Percentiles rank a stretch among this genome's conserved stretches.
Conservation (phyloP, 2,329 filamentous ascomycete genomes). For the Ascochyta lentis region DNA sequence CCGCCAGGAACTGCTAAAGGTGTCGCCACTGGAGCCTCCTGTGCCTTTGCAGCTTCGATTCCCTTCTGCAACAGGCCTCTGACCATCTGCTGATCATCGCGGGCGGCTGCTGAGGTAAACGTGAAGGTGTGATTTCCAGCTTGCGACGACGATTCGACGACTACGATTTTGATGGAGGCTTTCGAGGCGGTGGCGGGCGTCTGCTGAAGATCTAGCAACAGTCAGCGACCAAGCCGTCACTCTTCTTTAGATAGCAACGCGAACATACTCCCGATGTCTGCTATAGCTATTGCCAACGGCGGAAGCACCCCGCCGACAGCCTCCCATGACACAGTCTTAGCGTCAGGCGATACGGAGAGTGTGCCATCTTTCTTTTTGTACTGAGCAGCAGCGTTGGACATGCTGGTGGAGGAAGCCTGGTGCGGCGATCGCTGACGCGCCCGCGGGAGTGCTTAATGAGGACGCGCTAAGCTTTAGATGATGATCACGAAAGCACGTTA, state of each 20-base stretch:
- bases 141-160: slow-evolving; percentile 67
- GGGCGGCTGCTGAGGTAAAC: slow-evolving; percentile 82
- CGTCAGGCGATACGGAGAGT: slow-evolving; percentile 76
- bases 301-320: slow-evolving; percentile 69
- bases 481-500: not conserved
- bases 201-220: slow-evolving; percentile 80
- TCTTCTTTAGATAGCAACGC: slow-evolving; percentile 6
- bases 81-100: slow-evolving; percentile 82
- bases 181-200: slow-evolving; percentile 87
- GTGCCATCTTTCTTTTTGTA: slow-evolving; percentile 98
- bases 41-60: slow-evolving; percentile 72
- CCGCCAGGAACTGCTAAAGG: slow-evolving; percentile 30
- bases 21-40: slow-evolving; percentile 44
- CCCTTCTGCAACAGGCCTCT: slow-evolving; percentile 81
- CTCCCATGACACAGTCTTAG: slow-evolving; percentile 80
- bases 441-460: slow-evolving; percentile 16
- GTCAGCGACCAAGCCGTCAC: not conserved
- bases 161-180: slow-evolving; percentile 93
- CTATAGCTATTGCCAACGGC: slow-evolving; percentile 71
- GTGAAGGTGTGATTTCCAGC: slow-evolving; percentile 81
- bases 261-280: slow-evolving; percentile 79
- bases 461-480: slow-evolving; percentile 10
- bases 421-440: slow-evolving; percentile 12
- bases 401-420: slow-evolving; percentile 32
- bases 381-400: slow-evolving; percentile 51